These are phyloP conservation scores for Saturnispora saitoi DNA, from an alignment of 805 yeast genomes.

Conservation along the genomic window DNA sequence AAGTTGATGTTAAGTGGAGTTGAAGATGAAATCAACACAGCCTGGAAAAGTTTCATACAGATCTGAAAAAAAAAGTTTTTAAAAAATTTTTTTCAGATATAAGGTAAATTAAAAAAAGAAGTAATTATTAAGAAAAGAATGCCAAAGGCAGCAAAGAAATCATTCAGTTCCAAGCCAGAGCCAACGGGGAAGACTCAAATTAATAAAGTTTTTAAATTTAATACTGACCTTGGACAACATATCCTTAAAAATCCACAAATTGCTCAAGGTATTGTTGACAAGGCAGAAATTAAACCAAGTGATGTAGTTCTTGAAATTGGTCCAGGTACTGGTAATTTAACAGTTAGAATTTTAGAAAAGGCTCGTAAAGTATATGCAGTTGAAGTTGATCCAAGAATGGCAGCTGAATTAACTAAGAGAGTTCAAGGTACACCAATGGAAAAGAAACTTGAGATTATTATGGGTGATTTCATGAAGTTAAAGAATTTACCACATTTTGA, in stretches of 20 bases:
- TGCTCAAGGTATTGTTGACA: conserved; percentile 97
- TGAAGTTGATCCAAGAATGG: conserved; percentile 99
- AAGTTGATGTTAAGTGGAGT: background rate
- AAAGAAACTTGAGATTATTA: conserved; percentile 79
- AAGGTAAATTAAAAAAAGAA: conserved; percentile 1
- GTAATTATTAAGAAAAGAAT: conserved; percentile 22
- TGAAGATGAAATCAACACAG: background rate
- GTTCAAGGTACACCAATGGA: conserved; percentile 95
- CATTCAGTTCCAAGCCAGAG: conserved; percentile 44
- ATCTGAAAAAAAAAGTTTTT: conserved; percentile 5
- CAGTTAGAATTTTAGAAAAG: conserved; percentile 84
- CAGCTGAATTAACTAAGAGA: conserved; percentile 94
- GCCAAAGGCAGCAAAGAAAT: conserved; percentile 62
- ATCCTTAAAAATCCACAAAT: conserved; percentile 91
- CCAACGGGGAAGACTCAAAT: conserved; percentile 60
- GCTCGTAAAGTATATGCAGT: conserved; percentile 93
- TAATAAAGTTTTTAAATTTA: conserved; percentile 88
- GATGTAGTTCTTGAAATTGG: conserved; percentile 95
- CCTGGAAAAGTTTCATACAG: background rate
- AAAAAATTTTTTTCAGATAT: background rate
- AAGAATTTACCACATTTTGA: conserved; percentile 86
- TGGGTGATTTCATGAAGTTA: conserved; percentile 95
- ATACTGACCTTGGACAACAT: conserved; percentile 95
- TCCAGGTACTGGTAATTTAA: conserved; percentile 98
- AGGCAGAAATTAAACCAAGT: conserved; percentile 85